Conservation (phyloP, 257 asterid genomes). For the Craterostigma plantagineum region DNA sequence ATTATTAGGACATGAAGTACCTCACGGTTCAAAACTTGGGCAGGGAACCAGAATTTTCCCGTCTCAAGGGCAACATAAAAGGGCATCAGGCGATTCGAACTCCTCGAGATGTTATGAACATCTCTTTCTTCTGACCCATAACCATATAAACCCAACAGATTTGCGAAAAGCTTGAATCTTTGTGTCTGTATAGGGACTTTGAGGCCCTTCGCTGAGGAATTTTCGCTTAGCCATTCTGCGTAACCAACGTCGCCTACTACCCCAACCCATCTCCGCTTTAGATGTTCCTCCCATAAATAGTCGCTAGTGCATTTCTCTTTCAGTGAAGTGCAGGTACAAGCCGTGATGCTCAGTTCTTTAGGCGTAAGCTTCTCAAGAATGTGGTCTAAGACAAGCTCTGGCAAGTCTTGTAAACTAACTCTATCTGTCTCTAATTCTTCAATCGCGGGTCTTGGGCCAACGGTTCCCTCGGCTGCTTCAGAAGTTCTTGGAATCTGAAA, state of each 20-base stretch:
- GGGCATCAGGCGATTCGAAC: constrained; percentile 21
- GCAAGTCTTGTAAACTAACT: constrained; percentile 40
- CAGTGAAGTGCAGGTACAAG: constrained; percentile 37
- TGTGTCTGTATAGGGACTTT: constrained; percentile 7
- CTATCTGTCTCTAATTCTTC: constrained; percentile 11
- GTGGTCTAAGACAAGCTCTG: constrained; percentile 68
- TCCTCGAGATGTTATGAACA: constrained; percentile 5
- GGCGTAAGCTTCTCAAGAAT: constrained; percentile 65
- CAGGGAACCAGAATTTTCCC: constrained; percentile 88
- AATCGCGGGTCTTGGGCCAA: constrained; percentile 11
- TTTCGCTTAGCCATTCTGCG: constrained; percentile 33
- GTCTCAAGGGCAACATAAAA: constrained; percentile 55
- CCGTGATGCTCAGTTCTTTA: constrained; percentile 30
- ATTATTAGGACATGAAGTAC: constrained; percentile 16
- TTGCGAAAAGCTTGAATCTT: constrained; percentile 10
- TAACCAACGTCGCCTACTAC: constrained; percentile 39
- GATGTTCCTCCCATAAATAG: constrained; percentile 49
- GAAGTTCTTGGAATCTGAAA: constrained; percentile 2
- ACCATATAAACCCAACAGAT: constrained; percentile 8
- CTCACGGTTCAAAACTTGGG: constrained; percentile 91
- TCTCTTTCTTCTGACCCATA: constrained; percentile 12
- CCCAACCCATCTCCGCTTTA: constrained; percentile 47
- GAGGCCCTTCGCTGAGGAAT: constrained; percentile 16
- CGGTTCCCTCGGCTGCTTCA: constrained; percentile 7
- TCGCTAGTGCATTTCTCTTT: constrained; percentile 42